These are phyloP conservation scores for Pichia sp. DNA, from an alignment of 1,139 yeast species.

Conservation along the genomic window DNA sequence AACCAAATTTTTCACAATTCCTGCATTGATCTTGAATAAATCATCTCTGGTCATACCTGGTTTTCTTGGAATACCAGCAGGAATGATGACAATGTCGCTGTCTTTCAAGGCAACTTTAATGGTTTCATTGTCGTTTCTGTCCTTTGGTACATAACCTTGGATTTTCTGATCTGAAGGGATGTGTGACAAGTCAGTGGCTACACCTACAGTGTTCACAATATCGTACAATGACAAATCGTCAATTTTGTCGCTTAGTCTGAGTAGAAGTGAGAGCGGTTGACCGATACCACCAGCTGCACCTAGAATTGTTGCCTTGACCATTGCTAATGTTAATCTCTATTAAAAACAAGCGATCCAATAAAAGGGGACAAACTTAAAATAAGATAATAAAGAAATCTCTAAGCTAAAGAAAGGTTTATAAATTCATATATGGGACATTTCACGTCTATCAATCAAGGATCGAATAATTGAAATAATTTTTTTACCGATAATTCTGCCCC, in stretches of 20 bases:
- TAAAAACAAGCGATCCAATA: too few species aligned
- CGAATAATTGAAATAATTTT: too few species aligned
- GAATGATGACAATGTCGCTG: conserved; percentile 44
- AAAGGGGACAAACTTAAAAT: too few species aligned
- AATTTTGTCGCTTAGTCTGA: conserved; percentile 49
- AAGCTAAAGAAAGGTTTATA: too few species aligned
- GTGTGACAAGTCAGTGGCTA: conserved; percentile 68
- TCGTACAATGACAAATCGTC: conserved; percentile 55
- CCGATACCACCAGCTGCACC: conserved; percentile 85
- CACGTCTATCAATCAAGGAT: too few species aligned
- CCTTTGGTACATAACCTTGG: conserved; percentile 46
- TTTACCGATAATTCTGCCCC: too few species aligned
- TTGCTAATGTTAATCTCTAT: not conserved
- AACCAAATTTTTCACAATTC: conserved; percentile 54
- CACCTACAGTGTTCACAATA: conserved; percentile 62
- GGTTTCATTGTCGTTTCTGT: conserved; percentile 35
- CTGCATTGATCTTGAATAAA: conserved; percentile 65
- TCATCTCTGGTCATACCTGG: conserved; percentile 80
- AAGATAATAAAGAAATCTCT: too few species aligned
- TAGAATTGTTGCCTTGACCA: conserved; percentile 58
- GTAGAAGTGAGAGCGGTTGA: conserved; percentile 60
- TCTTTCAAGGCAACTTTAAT: conserved; percentile 39
- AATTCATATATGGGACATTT: too few species aligned
- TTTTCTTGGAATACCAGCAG: conserved; percentile 80
- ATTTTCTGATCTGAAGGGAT: conserved; percentile 54